A percentile compares a stretch with the other conserved stretches of the same genome.
Evolutionary conservation across 1,284 basidiomycete species (phyloP).

Genomic region (Heterobasidion occidentale): DNA sequence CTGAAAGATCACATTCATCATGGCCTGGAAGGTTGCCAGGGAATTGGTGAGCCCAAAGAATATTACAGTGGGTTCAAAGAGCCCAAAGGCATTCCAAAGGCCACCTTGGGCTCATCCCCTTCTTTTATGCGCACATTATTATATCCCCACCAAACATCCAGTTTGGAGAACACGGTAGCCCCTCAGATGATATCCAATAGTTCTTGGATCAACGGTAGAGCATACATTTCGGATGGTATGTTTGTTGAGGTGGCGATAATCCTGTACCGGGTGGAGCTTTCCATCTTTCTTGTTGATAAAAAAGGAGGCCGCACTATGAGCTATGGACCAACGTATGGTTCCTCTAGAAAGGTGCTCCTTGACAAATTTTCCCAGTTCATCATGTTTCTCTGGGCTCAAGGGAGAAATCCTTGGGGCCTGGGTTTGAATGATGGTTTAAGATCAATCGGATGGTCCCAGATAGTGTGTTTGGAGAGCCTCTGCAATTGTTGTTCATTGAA

Average conservation of each 20-base stretch:
- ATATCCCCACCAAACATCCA: background rate
- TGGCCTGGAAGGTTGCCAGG: background rate
- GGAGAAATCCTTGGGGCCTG: no score
- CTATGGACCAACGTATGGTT: background rate
- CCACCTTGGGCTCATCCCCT: background rate
- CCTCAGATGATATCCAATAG: constrained; percentile 2
- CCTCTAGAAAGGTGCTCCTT: background rate
- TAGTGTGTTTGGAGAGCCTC: background rate
- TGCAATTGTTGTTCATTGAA: background rate
- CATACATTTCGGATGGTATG: constrained; percentile 6
- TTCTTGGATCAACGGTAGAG: constrained; percentile 3
- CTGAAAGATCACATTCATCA: background rate
- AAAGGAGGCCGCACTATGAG: no score
- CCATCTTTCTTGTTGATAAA: background rate
- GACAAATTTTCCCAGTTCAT: background rate
- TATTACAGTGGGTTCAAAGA: background rate
- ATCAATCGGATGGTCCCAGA: background rate
- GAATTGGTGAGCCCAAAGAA: background rate
- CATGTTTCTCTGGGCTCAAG: no score
- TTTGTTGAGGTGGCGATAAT: constrained; percentile 9
- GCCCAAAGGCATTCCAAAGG: background rate
- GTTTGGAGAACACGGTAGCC: background rate
- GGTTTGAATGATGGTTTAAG: background rate
- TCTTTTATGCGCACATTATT: background rate
- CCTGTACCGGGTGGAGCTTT: constrained; percentile 1